phyloP scores from a whole-genome alignment of 768 basidiomycete genomes.

The Crucibulum laeve region DNA sequence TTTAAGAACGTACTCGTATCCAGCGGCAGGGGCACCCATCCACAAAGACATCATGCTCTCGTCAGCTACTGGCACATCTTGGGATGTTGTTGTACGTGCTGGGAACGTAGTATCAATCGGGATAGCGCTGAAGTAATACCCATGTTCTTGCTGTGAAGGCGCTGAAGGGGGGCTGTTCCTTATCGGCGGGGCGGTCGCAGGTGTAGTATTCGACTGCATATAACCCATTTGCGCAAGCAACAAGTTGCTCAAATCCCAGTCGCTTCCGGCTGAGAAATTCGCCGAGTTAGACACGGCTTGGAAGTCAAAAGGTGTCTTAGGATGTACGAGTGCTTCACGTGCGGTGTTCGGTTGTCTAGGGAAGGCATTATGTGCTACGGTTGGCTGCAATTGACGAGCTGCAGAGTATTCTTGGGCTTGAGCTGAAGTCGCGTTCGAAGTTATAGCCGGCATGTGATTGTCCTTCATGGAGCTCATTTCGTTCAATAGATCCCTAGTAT shows the following conservation, averaged over 20 bases:
- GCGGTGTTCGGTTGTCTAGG: too few species aligned
- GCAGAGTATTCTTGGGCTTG: not conserved
- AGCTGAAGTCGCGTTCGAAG: conserved; percentile 3
- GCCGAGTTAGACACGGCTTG: too few species aligned
- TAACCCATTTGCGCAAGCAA: conserved; percentile 20
- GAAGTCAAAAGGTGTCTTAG: too few species aligned
- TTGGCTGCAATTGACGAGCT: not conserved
- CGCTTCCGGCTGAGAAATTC: conserved; percentile 26
- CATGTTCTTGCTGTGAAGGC: not conserved
- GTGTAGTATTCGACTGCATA: not conserved
- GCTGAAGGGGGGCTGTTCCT: not conserved
- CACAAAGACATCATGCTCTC: conserved; percentile 47
- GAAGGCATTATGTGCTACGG: not conserved
- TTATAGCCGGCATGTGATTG: conserved; percentile 37
- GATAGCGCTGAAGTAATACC: not conserved
- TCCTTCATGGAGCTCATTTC: conserved; percentile 54
- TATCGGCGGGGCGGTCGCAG: not conserved
- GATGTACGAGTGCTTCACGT: not conserved
- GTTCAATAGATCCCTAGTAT: conserved; percentile 53
- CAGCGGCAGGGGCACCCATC: conserved; percentile 48
- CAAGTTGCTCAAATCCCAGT: conserved; percentile 21
- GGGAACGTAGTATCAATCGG: too few species aligned
- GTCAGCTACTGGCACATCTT: conserved; percentile 8
- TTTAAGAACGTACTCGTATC: conserved; percentile 42
- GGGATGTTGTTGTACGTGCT: too few species aligned